Base-by-base conservation (phyloP, 805 yeast genomes). In the Candida michaelii region DNA sequence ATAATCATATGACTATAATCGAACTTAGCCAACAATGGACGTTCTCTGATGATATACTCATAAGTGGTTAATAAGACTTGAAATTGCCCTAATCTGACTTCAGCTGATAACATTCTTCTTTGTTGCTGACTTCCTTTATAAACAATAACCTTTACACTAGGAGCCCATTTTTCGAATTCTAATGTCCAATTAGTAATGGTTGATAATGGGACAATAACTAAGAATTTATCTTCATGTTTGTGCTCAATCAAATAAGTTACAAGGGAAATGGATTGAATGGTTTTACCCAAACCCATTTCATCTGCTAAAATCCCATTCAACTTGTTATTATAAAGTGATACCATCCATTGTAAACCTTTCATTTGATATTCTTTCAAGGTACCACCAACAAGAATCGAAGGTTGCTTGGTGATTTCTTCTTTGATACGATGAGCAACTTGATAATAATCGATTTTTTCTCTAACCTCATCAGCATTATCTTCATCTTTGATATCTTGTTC, bases 161-260 rank as follows among this genome's bases (percentile, higher is more conserved):
- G 95, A 0, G 93, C 95, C 95, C 95, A 86, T 62, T 84, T 84
- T 49, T 85, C 93, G 58, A 86, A 86, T 63, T 86, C 95, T 43
- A 84, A 48, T 11, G 86, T 84, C 95, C 95, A 86, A 59, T 86
- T 86, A 1, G 95, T 85, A 31, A 86, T 77, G 0, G 95, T 87
- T 2, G 93, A 85, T 49, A 86, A 69, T 4, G 95, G 95, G 23
- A 86, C 95, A 60, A 86, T 82, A 33, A 86, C 88, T 56, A 86
- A 73, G 52, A 82, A 86, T 44, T 87, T 87, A 24, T 83, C 88
- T 36, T 73, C 76, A 42, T 81, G 76, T 54, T 86, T 86, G 30
- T 63, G 69, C 56, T 86, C 95, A 45, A 77, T 76, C 42, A 87
- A 67, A 56, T 87, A 82, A 1, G 91, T 76, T 15, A 86, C 70